Evolutionary conservation across 306 rosid genomes (phyloP).

Genomic region (Pueraria montana): DNA sequence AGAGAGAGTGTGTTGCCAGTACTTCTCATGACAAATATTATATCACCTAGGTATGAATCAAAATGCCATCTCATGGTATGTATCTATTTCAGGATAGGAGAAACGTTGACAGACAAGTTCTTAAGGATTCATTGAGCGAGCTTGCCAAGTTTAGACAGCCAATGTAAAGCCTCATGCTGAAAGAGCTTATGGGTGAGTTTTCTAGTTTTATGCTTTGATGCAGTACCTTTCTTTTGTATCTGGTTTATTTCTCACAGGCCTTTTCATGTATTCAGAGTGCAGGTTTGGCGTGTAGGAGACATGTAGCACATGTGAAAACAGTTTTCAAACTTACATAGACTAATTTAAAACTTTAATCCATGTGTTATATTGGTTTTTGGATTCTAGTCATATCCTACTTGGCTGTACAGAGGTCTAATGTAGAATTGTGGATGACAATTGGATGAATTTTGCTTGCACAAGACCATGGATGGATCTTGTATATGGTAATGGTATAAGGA

Average conservation of each 20-base stretch:
- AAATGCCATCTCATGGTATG: constrained; percentile 14
- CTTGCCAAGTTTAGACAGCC: constrained; percentile 64
- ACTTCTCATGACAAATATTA: not conserved
- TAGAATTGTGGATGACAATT: constrained; percentile 36
- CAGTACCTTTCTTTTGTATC: not conserved
- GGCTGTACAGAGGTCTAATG: constrained; percentile 33
- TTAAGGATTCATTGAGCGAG: constrained; percentile 64
- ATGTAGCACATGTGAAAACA: constrained; percentile 19
- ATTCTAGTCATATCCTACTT: constrained; percentile 20
- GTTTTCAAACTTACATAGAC: constrained; percentile 27
- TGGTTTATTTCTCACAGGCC: not conserved
- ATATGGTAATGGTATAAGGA: constrained; percentile 24
- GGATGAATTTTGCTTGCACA: constrained; percentile 33
- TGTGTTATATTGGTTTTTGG: constrained; percentile 8
- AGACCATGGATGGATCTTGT: not conserved
- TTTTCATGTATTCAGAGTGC: constrained; percentile 42
- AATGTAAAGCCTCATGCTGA: constrained; percentile 40
- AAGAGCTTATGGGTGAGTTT: constrained; percentile 51
- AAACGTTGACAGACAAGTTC: constrained; percentile 52
- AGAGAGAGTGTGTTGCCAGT: not conserved
- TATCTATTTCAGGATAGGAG: constrained; percentile 64
- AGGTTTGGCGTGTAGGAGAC: constrained; percentile 47
- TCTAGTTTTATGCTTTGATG: constrained; percentile 29
- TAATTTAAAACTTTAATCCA: constrained; percentile 16
- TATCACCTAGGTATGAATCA: constrained; percentile 13